Evolutionary conservation across 768 basidiomycete species (phyloP).

Genomic region (Leucogyrophana mollusca): DNA sequence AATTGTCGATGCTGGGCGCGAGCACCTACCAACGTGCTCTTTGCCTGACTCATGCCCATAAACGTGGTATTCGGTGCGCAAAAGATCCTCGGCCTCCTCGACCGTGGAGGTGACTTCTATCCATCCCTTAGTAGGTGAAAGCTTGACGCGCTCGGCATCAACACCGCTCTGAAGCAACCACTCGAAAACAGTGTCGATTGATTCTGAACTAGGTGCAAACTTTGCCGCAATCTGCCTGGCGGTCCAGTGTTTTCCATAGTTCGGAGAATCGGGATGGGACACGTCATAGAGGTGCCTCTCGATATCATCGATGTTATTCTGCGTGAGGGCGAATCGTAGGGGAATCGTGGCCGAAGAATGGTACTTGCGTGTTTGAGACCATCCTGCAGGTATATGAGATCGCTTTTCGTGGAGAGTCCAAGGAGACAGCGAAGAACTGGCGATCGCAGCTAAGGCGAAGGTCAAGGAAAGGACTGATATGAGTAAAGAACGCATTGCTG

Average conservation of each 20-base stretch:
- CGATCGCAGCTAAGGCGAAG: conserved; percentile 3
- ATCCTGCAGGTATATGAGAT: conserved; percentile 36
- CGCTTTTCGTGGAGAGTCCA: conserved; percentile 43
- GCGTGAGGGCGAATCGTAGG: conserved; percentile 35
- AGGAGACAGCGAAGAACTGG: conserved; percentile 31
- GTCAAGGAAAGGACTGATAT: conserved; percentile 4
- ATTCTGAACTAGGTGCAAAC: conserved; percentile 31
- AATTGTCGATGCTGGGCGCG: background rate
- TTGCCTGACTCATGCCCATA: conserved; percentile 31
- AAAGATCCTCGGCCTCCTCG: conserved; percentile 29
- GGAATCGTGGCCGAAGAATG: conserved; percentile 28
- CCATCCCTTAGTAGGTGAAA: conserved; percentile 27
- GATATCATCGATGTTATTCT: conserved; percentile 29
- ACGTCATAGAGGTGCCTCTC: conserved; percentile 31
- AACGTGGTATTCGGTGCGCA: conserved; percentile 33
- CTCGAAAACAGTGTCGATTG: conserved; percentile 21
- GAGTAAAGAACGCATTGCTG: conserved; percentile 10
- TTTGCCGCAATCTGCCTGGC: conserved; percentile 24
- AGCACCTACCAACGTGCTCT: conserved; percentile 35
- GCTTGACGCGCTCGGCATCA: conserved; percentile 16
- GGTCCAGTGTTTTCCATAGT: conserved; percentile 36
- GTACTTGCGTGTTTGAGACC: conserved; percentile 33
- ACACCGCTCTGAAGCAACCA: conserved; percentile 33
- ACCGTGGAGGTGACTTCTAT: conserved; percentile 29
- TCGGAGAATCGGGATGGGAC: conserved; percentile 33